phyloP scores from a whole-genome alignment of 202 grass and related monocot species.

The Sporobolus alterniflorus region DNA sequence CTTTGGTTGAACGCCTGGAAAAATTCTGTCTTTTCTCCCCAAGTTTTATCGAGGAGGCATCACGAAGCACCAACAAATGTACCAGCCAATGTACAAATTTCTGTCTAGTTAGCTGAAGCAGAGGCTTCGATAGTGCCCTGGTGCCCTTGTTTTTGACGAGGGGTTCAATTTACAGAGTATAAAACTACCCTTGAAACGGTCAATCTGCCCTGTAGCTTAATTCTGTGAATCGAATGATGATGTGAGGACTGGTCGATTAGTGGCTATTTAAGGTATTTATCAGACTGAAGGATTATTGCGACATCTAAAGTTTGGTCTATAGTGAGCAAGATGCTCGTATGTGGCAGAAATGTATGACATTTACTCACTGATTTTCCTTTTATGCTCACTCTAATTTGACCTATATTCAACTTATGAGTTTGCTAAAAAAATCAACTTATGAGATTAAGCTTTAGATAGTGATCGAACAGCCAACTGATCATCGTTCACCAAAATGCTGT shows the following conservation, averaged over 20 bases:
- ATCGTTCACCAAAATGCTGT: neutral
- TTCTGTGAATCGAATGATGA: neutral
- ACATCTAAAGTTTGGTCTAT: neutral
- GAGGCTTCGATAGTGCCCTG: neutral
- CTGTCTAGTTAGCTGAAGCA: too few species aligned
- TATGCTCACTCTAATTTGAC: neutral
- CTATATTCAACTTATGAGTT: neutral
- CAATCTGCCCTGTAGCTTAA: neutral
- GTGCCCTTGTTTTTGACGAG: neutral
- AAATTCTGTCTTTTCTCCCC: too few species aligned
- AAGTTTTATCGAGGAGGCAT: too few species aligned
- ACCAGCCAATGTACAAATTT: too few species aligned
- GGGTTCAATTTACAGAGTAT: neutral
- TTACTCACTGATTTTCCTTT: neutral
- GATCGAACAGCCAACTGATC: slow-evolving; percentile 2
- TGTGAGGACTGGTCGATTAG: neutral
- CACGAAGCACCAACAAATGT: too few species aligned
- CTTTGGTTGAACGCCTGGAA: too few species aligned
- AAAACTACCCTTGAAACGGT: neutral
- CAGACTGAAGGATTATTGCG: neutral
- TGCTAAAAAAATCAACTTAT: neutral
- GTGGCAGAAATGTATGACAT: neutral
- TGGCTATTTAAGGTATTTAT: neutral
- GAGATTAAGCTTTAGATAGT: neutral
- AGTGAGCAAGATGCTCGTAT: neutral